A percentile compares a stretch with the other conserved stretches of the same genome.
Evolutionary conservation across 2,329 filamentous ascomycete species (phyloP).

Genomic region (Mycosphaerella sp.): DNA sequence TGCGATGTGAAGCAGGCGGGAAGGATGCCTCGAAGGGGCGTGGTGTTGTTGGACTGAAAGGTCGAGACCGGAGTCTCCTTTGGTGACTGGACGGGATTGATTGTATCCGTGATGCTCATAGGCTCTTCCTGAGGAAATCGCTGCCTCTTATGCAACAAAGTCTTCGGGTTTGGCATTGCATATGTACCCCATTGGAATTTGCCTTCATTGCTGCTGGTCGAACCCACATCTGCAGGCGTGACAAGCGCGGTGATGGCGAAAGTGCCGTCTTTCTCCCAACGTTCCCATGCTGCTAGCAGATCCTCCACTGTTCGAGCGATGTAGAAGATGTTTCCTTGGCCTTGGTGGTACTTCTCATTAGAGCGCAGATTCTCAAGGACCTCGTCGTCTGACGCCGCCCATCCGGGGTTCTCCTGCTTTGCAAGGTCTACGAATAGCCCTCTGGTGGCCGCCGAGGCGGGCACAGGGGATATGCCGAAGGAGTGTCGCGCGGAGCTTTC

Average conservation of each 20-base stretch:
- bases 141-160: slow-evolving; percentile 24
- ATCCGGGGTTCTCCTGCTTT: slow-evolving; percentile 22
- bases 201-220: slow-evolving; percentile 14
- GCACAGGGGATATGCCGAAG: slow-evolving; percentile 26
- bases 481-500: slow-evolving; percentile 12
- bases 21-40: slow-evolving; percentile 48
- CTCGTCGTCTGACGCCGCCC: slow-evolving; percentile 14
- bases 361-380: slow-evolving; percentile 5
- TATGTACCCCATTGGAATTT: slow-evolving; percentile 31
- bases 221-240: slow-evolving; percentile 14
- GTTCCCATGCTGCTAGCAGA: slow-evolving; percentile 14
- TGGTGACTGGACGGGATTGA: slow-evolving; percentile 24
- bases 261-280: slow-evolving; percentile 11
- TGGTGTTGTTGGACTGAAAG: slow-evolving; percentile 33
- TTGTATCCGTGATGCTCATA: slow-evolving; percentile 13
- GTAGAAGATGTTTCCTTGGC: slow-evolving; percentile 19
- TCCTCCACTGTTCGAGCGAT: slow-evolving; percentile 16
- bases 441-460: slow-evolving; percentile 20
- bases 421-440: slow-evolving; percentile 29
- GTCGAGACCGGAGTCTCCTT: slow-evolving; percentile 30
- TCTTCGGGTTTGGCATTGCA: slow-evolving; percentile 23
- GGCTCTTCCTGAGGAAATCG: slow-evolving; percentile 20
- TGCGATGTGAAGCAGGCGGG: slow-evolving; percentile 69
- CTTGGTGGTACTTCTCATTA: background rate
- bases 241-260: slow-evolving; percentile 25